These are phyloP conservation scores for Botrytis porri DNA, from an alignment of 2,329 filamentous ascomycete species.

Conservation along the genomic window DNA sequence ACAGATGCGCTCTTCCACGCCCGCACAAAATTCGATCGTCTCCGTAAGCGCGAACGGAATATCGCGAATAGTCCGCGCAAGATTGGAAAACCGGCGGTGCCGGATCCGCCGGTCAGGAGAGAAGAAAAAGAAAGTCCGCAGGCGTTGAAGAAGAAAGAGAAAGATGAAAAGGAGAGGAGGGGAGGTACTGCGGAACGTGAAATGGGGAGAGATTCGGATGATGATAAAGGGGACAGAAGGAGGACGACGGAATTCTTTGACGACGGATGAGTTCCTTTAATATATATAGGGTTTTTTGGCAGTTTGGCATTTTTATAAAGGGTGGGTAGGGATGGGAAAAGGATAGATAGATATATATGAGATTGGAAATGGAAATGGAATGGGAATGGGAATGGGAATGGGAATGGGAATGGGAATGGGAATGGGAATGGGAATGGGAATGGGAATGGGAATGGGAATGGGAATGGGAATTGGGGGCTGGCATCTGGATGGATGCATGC, in stretches of 20 bases:
- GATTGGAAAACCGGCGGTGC: not conserved
- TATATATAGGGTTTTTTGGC: not conserved
- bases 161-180: not conserved
- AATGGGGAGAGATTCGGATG: not conserved
- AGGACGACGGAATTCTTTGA: not conserved
- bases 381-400: too few species aligned
- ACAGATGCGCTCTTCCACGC: not conserved
- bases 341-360: too few species aligned
- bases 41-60: not conserved
- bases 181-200: not conserved
- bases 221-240: not conserved
- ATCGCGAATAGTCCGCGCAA: not conserved
- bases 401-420: too few species aligned
- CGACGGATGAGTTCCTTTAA: not conserved
- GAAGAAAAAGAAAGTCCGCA: not conserved
- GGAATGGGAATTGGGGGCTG: too few species aligned
- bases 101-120: not conserved
- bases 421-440: too few species aligned
- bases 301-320: not conserved
- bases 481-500: too few species aligned
- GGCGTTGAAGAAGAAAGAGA: not conserved
- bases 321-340: too few species aligned
- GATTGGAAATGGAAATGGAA: too few species aligned
- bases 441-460: too few species aligned
- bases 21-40: not conserved